Evolutionary conservation across 2,329 filamentous ascomycete species (phyloP), one percentile per base, ranked within the genome.

Genomic region (Fusarium sp.): DNA sequence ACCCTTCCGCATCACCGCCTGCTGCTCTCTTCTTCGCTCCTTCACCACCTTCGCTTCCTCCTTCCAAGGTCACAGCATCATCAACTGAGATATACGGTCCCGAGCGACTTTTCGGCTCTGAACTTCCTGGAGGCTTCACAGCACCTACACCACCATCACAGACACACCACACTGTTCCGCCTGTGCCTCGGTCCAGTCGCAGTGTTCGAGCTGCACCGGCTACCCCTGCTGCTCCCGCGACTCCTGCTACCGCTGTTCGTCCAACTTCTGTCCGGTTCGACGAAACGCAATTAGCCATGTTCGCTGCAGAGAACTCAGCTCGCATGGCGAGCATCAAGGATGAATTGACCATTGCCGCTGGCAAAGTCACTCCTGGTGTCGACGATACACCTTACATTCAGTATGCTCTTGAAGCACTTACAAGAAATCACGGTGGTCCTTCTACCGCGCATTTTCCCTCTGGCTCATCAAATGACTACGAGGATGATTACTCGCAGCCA

Each of bases 341-440:
- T 55, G 83, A 85, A 42, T 75, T 87, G 36, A 80, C 83, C 49
- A 79, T 84, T 54, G 81, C 83, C 18, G 85, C 79, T 37, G 81
- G 83, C 60, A 83, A 83, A 40, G 83, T 89, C 57, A 95, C 92
- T 0, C 94, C 94, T 0, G 92, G 91, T 11, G 83, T 93, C 38
- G 94, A 97, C 74, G 92, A 97, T 75, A 91, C 89, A 10, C 94
- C 93, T 1, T 97, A 94, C 78, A 92, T 97, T 67, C 91, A 91
- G 68, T 97, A 96, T 77, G 94, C 95, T 40, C 88, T 98, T 67
- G 92, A 97, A 68, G 93, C 95, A 67, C 83, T 98, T 71, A 97
- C 93, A 8, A 85, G 91, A 47, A 88, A 92, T 73, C 90, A 90
- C 59, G 89, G 92, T 63, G 84, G 89, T 8, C 80, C 83, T 59